These are phyloP conservation scores for Ballota nigra DNA, from an alignment of 257 asterid genomes.

Conservation along the genomic window DNA sequence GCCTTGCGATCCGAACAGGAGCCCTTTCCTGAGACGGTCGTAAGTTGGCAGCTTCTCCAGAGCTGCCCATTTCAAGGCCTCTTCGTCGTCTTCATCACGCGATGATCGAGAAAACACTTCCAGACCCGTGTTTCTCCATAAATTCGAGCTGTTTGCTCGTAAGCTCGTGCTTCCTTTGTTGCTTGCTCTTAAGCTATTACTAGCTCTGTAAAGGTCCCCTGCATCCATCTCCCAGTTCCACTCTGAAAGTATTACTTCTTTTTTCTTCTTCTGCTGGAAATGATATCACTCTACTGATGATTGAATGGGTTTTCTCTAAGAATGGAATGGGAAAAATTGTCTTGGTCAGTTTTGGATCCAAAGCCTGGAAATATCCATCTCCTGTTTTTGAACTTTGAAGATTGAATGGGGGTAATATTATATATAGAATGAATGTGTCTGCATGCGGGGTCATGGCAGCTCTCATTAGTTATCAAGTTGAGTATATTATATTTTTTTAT, in stretches of 20 bases:
- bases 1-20: conserved; percentile 51
- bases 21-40: conserved; percentile 61
- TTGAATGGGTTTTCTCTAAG: too few relatives aligned
- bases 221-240: conserved; percentile 27
- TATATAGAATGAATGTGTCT: background rate
- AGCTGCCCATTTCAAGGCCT: conserved; percentile 77
- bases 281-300: background rate
- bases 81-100: conserved; percentile 72
- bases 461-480: background rate
- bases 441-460: conserved; percentile 16
- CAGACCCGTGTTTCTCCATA: conserved; percentile 47
- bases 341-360: background rate
- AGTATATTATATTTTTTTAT: background rate
- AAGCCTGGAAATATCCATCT: background rate
- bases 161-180: conserved; percentile 27
- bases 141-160: conserved; percentile 36
- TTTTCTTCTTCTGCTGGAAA: too few relatives aligned
- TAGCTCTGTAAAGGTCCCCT: conserved; percentile 35
- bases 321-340: too few relatives aligned
- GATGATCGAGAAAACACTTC: conserved; percentile 49
- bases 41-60: conserved; percentile 68
- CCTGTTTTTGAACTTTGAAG: background rate
- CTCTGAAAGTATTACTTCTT: background rate
- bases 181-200: conserved; percentile 38
- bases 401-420: background rate